phyloP scores from a whole-genome alignment of 208 protist genomes.

The Crithidia brevicula region DNA sequence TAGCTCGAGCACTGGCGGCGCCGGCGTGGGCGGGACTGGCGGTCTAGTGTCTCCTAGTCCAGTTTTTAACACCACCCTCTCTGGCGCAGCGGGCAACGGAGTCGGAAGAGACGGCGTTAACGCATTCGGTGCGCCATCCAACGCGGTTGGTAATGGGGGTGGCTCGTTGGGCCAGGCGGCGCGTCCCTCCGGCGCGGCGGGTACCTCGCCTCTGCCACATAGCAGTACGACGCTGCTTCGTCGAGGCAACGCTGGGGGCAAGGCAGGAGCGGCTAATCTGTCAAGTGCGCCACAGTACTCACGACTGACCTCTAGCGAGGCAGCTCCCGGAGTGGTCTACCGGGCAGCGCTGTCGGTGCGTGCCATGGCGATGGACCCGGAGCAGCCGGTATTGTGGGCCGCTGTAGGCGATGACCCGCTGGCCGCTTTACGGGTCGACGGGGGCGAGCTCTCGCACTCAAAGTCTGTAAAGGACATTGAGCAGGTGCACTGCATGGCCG shows the following conservation, averaged over 20 bases:
- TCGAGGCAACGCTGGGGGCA: constrained; percentile 8
- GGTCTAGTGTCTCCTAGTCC: background rate
- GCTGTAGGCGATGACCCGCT: constrained; percentile 84
- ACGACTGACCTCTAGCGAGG: constrained; percentile 29
- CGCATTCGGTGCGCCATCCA: background rate
- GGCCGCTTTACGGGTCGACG: constrained; percentile 61
- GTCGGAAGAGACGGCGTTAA: background rate
- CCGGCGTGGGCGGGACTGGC: no score
- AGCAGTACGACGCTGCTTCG: constrained; percentile 1
- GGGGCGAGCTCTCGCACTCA: constrained; percentile 49
- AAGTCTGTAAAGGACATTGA: constrained; percentile 63
- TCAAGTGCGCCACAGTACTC: constrained; percentile 22
- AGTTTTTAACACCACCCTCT: background rate
- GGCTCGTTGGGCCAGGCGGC: background rate
- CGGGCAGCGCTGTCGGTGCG: constrained; percentile 62
- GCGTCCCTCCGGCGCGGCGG: background rate
- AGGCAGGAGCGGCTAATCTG: background rate
- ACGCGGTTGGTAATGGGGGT: background rate
- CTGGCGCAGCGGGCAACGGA: background rate
- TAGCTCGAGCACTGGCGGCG: no score
- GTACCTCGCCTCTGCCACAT: constrained; percentile 1
- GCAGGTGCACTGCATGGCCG: constrained; percentile 85
- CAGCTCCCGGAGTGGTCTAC: constrained; percentile 47
- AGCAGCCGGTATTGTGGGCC: constrained; percentile 61
- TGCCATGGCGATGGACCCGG: constrained; percentile 71